Conservation (phyloP, 2,329 filamentous ascomycete genomes). For the Raffaelea arxii region DNA sequence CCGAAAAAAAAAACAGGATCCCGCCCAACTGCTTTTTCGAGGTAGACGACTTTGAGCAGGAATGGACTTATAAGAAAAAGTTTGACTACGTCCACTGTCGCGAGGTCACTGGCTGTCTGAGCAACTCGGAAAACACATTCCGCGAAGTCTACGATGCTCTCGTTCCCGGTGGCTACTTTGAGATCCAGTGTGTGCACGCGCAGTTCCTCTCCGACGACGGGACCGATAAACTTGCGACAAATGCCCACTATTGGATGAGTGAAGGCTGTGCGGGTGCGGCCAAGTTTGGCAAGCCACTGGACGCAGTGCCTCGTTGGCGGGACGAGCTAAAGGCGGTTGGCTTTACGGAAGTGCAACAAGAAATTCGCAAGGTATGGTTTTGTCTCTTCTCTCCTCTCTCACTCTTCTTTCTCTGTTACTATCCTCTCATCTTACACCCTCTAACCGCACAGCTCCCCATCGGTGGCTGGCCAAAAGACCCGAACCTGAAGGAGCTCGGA, state of each 20-base stretch:
- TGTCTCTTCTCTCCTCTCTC: too few species aligned
- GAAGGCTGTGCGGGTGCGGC: conserved; percentile 8
- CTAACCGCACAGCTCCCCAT: too few species aligned
- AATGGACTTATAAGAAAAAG: conserved; percentile 14
- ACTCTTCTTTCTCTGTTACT: too few species aligned
- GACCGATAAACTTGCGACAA: conserved; percentile 4
- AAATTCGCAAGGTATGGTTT: conserved; percentile 2
- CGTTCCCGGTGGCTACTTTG: conserved; percentile 41
- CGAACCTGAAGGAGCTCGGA: conserved; percentile 5
- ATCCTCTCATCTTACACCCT: too few species aligned
- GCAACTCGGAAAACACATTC: conserved; percentile 34
- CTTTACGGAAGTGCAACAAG: conserved; percentile 16
- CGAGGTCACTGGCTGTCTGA: conserved; percentile 37
- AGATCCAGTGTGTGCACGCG: conserved; percentile 37
- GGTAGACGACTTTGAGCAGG: conserved; percentile 45
- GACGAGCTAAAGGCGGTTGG: conserved; percentile 17
- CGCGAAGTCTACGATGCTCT: conserved; percentile 22
- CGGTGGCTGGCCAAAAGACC: conserved; percentile 17
- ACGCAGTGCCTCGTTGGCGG: conserved; percentile 11
- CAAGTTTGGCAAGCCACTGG: conserved; percentile 10
- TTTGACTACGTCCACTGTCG: conserved; percentile 47
- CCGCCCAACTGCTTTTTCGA: conserved; percentile 68
- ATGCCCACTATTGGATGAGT: conserved; percentile 12
- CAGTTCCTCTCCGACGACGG: conserved; percentile 16
- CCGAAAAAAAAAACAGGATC: neutral